Base-by-base conservation (phyloP, 2,329 filamentous ascomycete genomes). In the Fusarium continuum region DNA sequence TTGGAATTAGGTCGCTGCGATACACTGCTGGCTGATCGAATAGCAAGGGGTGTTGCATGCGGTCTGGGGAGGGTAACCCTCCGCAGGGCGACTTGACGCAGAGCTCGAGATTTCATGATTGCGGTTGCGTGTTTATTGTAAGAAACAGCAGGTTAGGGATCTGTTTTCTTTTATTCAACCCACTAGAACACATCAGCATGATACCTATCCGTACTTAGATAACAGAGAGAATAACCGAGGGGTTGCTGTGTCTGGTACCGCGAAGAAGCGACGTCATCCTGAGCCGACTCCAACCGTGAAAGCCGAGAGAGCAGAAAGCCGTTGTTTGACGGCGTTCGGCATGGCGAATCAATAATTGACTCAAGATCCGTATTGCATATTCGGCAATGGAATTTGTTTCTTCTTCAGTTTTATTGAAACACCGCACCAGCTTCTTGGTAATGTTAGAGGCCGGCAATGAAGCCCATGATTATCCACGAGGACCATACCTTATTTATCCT, bases 1-100 rank as follows among this genome's bases (percentile, higher is more conserved):
- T 80, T 79, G 2, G 84, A 81, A 55, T 86, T 81, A 9, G 82
- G 85, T 11, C 80, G 79, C 69, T 87, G 85, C 5, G 84, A 85
- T 54, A 87, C 75, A 60, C 80, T 81, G 72, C 83, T 80, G 29
- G 79, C 79, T 32, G 70, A 68, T 62, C 82, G 78, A 47, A 72
- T 51, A 16, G 67, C 50, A 44, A 68, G 55, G 41, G 61, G 55
- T 53, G 60, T 61, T 46, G 62, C 25, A 55, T 65, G 61, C 39
- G 64, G 46, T 54, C 55, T 69, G 34, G 68, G 43, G n/a, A 71
- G 61, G 26, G 57, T 51, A 31, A 66, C 68, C 56, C 70, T 70
- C 35, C 70, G 68, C 35, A 75, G 60, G 44, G 72, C 62, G 47
- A 72, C 60, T 49, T 70, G 63, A 50, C 71, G 68, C 50, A 78